Base-by-base conservation (phyloP, 1,284 basidiomycete genomes). In the Puccinia horiana region DNA sequence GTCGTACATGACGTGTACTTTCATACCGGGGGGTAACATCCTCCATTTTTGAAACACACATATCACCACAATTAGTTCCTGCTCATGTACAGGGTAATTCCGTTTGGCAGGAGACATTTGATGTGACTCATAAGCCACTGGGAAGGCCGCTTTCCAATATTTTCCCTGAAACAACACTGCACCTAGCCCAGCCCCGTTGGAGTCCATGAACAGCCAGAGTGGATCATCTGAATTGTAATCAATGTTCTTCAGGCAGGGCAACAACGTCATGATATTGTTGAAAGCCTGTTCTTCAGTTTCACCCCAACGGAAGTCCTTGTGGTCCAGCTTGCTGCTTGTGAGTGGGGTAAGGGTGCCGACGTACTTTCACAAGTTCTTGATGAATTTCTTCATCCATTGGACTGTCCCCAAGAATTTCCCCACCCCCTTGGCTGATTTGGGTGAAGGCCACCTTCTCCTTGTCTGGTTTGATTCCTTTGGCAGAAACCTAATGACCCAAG, bases 231-330 rank as follows among this genome's bases (percentile, higher is more conserved):
- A 84, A 0, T 84, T 80, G 32, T 87, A 83, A 0, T 87, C 80
- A 58, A 87, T 75, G 88, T 85, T 42, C 87, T 87, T 0, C 84
- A 85, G 0, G 87, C 87, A 16, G 87, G n/a, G n/a, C n/a, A n/a
- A n/a, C n/a, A n/a, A n/a, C n/a, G n/a, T n/a, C n/a, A n/a, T n/a
- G 56, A 90, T 88, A 0, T 83, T 83, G 0, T 88, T 83, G 69
- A 90, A 84, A 0, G 72, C 77, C 6, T 16, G 3, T 16, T 83
- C 78, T 65, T 83, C 63, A 23, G 58, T 32, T 1, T 12, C 69
- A 11, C 29, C 26, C 83, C 83, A 83, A 4, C 44, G 26, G 29
- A 76, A 76, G 8, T 67, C 18, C 8, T 37, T 40, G 11, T 29
- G 3, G 63, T 67, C 35, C 14, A 67, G 32, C 29, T 67, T 67